Base-by-base conservation (phyloP, 768 basidiomycete genomes). In the Collybiopsis confluens region DNA sequence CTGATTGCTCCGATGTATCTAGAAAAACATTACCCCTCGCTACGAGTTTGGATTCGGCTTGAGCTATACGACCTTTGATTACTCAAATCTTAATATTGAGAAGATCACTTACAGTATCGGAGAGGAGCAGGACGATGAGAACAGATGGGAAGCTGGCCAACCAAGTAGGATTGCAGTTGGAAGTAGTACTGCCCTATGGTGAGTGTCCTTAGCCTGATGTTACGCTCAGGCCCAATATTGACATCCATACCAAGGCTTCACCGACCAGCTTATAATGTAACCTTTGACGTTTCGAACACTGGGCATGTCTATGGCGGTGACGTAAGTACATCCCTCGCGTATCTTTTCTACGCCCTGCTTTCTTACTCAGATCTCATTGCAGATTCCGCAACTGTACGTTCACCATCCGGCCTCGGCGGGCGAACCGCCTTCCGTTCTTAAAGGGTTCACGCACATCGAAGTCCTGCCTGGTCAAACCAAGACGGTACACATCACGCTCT, bases 31-130 rank as follows among this genome's bases (percentile, higher is more conserved):
- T 58, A 76, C 75, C 0, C 91, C 91, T 3, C 87, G 88, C 35
- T 92, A 83, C 62, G 90, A 91, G 63, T 98, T 98, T 65, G 94
- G 94, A 4, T 95, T 85, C 64, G 94, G 94, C 0, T 66, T 95
- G 62, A 88, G 85, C 53, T 98, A 97, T 72, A 88, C 94, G 36
- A 78, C 70, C 2, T 98, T 95, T 66, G 68, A 78, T 28, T 95
- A 92, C 65, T 81, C 75, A 40, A 70, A 77, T 28, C 70, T 94
- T 10, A 58, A 72, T 2, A 68, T 90, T 30, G 64, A 63, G 15
- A 70, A 73, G 52, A 65, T 87, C 3, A 50, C 62, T 8, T 54
- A 59, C 16, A 70, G 75, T n/a, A 69, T 67, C 2, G 67, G 72
- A 10, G 67, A 75, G 18, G 62, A 75, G 1, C 67, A 68, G 9